phyloP scores from a whole-genome alignment of 805 yeast genomes.

The Metschnikowia lunata region DNA sequence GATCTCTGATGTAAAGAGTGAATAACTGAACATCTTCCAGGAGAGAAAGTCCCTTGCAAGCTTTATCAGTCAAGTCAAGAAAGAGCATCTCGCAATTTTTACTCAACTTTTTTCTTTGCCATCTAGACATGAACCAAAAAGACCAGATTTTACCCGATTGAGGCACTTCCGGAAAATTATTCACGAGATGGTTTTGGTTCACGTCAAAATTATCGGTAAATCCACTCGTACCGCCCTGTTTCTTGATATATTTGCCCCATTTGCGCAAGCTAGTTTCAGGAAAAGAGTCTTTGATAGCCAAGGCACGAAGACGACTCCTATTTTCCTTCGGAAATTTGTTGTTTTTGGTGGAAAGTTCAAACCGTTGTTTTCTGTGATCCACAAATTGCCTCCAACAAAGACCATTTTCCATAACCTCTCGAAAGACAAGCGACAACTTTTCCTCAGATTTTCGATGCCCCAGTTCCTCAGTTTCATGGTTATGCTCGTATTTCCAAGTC shows the following conservation, averaged over 20 bases:
- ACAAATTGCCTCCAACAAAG: background rate
- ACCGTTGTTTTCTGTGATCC: background rate
- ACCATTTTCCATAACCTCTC: background rate
- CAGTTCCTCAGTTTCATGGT: background rate
- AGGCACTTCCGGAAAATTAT: background rate
- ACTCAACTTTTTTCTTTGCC: background rate
- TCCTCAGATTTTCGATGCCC: background rate
- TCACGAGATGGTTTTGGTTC: background rate
- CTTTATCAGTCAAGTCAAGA: background rate
- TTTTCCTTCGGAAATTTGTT: background rate
- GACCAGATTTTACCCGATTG: slow-evolving; percentile 1
- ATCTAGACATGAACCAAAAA: background rate
- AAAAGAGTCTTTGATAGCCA: background rate
- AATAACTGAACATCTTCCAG: background rate
- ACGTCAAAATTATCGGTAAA: background rate
- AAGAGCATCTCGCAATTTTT: background rate
- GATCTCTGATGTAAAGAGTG: background rate
- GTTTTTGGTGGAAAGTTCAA: background rate
- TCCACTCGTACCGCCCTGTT: background rate
- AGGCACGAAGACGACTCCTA: background rate
- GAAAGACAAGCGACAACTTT: background rate
- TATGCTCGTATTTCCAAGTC: background rate
- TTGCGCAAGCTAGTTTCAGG: background rate
- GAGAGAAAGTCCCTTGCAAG: background rate
- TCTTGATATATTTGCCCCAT: background rate